These are phyloP conservation scores for Herpetomonas samuelpessoai DNA, from an alignment of 208 protist genomes.

Conservation along the genomic window DNA sequence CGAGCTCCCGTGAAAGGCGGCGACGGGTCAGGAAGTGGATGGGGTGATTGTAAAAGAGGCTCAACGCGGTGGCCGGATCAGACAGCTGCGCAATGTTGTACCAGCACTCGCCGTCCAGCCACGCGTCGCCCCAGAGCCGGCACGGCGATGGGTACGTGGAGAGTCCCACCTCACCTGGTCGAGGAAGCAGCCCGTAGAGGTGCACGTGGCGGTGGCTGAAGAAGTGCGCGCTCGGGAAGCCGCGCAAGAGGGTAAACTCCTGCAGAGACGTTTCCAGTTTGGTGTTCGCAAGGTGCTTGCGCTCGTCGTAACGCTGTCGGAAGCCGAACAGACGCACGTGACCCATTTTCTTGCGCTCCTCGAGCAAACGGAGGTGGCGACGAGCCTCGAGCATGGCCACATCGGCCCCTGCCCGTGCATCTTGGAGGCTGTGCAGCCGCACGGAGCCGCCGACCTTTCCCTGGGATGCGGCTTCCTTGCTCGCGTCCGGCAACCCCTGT, in stretches of 20 bases:
- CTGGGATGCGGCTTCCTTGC: neutral
- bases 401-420: conserved; percentile 24
- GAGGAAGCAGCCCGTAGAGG: conserved; percentile 18
- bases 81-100: conserved; percentile 75
- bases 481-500: neutral
- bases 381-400: conserved; percentile 21
- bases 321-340: conserved; percentile 25
- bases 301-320: neutral
- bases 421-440: no score
- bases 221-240: conserved; percentile 34
- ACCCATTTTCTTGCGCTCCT: conserved; percentile 7
- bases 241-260: conserved; percentile 39
- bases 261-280: conserved; percentile 15
- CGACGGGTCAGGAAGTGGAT: conserved; percentile 36
- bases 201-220: conserved; percentile 21
- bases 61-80: conserved; percentile 40
- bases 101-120: conserved; percentile 39
- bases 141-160: conserved; percentile 9
- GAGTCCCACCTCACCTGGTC: conserved; percentile 24
- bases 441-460: neutral
- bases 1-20: conserved; percentile 14
- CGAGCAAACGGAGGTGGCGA: conserved; percentile 26
- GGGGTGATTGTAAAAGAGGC: conserved; percentile 40
- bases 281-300: neutral
- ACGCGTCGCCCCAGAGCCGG: conserved; percentile 15